Evolutionary conservation across 2,329 filamentous ascomycete species (phyloP).

Genomic region (Paradendryphiella salina): DNA sequence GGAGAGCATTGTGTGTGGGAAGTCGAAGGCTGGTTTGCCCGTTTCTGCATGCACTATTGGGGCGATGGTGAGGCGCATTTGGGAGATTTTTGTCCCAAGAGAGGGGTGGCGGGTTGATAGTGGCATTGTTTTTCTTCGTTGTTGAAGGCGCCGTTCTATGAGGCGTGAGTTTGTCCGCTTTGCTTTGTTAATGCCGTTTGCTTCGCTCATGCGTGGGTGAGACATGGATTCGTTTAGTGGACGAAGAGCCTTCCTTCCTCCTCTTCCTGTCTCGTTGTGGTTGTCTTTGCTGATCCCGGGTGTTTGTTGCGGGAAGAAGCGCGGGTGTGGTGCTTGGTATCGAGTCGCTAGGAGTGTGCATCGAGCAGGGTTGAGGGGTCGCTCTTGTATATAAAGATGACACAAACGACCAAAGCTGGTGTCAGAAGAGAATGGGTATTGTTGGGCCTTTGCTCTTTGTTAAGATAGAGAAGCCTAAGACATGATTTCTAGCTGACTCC

Average conservation of each 20-base stretch:
- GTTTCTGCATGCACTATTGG: slow-evolving; percentile 65
- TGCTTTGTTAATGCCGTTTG: slow-evolving; percentile 20
- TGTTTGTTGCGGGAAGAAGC: slow-evolving; percentile 17
- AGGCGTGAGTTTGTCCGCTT: slow-evolving; percentile 11
- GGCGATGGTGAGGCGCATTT: slow-evolving; percentile 67
- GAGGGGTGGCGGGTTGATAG: slow-evolving; percentile 45
- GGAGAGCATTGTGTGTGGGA: slow-evolving; percentile 67
- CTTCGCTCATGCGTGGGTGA: slow-evolving; percentile 15
- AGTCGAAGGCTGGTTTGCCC: slow-evolving; percentile 65
- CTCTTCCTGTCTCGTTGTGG: not conserved
- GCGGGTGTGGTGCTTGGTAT: slow-evolving; percentile 1
- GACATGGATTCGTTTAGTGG: slow-evolving; percentile 8
- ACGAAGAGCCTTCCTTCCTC: not conserved
- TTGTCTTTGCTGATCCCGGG: not conserved
- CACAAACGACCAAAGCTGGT: slow-evolving; percentile 35
- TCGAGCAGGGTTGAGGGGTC: slow-evolving; percentile 13
- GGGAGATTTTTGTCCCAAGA: slow-evolving; percentile 63
- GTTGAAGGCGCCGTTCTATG: slow-evolving; percentile 15
- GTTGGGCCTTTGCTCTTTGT: slow-evolving; percentile 39
- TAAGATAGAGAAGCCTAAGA: slow-evolving; percentile 17
- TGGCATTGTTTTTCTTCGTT: not conserved
- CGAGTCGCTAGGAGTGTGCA: slow-evolving; percentile 12
- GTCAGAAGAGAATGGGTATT: slow-evolving; percentile 23
- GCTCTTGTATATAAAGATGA: slow-evolving; percentile 30
- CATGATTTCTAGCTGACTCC: slow-evolving; percentile 14